phyloP scores from a whole-genome alignment of 2,329 filamentous ascomycete species.

The Laburnicola sp. region DNA sequence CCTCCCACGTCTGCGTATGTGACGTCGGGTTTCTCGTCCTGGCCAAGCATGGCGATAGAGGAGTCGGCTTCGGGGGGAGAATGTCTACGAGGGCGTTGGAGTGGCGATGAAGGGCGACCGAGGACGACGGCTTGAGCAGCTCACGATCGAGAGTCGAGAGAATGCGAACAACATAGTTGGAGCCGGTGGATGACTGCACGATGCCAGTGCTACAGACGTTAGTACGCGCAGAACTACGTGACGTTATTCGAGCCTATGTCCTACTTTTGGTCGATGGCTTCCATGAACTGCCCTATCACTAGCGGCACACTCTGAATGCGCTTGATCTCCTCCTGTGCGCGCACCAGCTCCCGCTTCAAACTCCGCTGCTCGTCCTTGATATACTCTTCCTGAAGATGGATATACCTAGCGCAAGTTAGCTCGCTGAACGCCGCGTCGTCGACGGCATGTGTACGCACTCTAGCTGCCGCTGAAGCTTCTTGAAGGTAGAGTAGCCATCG shows the following conservation, averaged over 20 bases:
- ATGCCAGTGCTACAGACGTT: conserved; percentile 76
- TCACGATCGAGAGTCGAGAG: conserved; percentile 98
- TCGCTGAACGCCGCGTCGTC: conserved; percentile 8
- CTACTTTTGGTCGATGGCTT: conserved; percentile 98
- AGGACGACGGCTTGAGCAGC: conserved; percentile 95
- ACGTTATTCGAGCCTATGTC: too few relatives aligned
- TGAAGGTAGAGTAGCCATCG: conserved; percentile 93
- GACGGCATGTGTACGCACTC: conserved; percentile 64
- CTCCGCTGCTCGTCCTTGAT: conserved; percentile 99
- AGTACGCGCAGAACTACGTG: conserved; percentile 12
- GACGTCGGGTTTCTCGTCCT: conserved; percentile 96
- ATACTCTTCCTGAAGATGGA: conserved; percentile 98
- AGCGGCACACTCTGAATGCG: conserved; percentile 97
- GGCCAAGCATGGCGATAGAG: conserved; percentile 96
- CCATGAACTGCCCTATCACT: conserved; percentile 99
- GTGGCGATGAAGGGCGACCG: conserved; percentile 95
- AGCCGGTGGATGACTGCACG: conserved; percentile 96
- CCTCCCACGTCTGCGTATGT: conserved; percentile 98
- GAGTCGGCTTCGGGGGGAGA: conserved; percentile 96
- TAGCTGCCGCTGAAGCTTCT: conserved; percentile 93
- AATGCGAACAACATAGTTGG: conserved; percentile 98
- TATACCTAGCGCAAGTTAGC: conserved; percentile 64
- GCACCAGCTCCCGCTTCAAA: conserved; percentile 93
- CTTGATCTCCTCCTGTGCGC: conserved; percentile 99
- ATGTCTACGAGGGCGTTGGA: conserved; percentile 99